Evolutionary conservation across 331 rosid species (phyloP), one percentile per base, ranked within the genome.

Genomic region (Quercus tomentella): DNA sequence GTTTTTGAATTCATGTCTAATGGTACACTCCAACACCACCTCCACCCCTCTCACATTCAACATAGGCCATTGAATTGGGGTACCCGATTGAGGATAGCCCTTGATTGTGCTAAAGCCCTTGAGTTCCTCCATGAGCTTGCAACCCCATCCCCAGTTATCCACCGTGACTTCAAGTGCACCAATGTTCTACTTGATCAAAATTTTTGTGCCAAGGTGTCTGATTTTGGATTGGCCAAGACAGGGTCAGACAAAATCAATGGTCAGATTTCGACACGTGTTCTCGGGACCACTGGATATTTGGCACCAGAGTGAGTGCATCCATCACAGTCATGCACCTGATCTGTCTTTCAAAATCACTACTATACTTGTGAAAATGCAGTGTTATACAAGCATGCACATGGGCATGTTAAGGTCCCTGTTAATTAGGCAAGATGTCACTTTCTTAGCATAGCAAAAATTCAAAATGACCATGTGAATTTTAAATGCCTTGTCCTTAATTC

Each of bases 241-340:
- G 97, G 92, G 14, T 93, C 98, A 12, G 92, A 89, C 79, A 96
- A 90, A 82, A 92, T 85, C 86, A 89, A 96, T 35, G 94, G 97
- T 55, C 99, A 88, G 81, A 89, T 92, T 75, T 96, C 94, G 15
- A 96, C 99, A 20, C 87, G 93, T 67, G 92, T 93, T 74, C 80
- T 88, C 33, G 97, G 97, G 96, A 92, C 97, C 93, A 93, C 98
- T 2, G 99, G 97, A 84, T 96, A 93, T 84, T 74, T 92, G 54
- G 99, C 99, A 73, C 99, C 99, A 85, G 99, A 96, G 99, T 96
- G 88, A 93, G 98, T 90, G 54, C 79, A 70, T 62, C 23, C 57
- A 58, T 73, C 56, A 67, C 52, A 72, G 79, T 76, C 69, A 74
- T 70, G 51, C 77, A 70, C 70, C 83, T 14, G 17, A 49, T 49